phyloP scores from a whole-genome alignment of 202 grass and related monocot species.

The Cymbopogon flexuosus region DNA sequence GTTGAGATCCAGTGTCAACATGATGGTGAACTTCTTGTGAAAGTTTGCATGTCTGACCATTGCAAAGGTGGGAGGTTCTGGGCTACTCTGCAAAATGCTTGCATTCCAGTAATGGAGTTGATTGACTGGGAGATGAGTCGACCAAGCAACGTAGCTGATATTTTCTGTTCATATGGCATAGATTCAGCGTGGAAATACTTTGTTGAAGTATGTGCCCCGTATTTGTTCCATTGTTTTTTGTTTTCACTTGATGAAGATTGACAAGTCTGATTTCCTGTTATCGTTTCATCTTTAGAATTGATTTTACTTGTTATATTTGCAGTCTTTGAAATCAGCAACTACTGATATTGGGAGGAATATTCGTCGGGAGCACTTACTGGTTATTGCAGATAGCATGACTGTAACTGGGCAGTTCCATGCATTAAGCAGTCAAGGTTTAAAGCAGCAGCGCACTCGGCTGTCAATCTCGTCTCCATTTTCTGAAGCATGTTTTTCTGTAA shows the following conservation, averaged over 20 bases:
- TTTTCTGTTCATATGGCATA: slow-evolving; percentile 72
- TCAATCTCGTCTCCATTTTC: slow-evolving; percentile 78
- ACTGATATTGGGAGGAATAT: slow-evolving; percentile 65
- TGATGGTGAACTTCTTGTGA: slow-evolving; percentile 57
- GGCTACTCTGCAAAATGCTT: slow-evolving; percentile 66
- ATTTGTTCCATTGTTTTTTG: slow-evolving; percentile 18
- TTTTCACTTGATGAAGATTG: slow-evolving; percentile 32
- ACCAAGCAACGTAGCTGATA: slow-evolving; percentile 53
- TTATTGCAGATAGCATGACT: slow-evolving; percentile 67
- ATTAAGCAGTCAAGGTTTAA: slow-evolving; percentile 70
- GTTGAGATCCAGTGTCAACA: slow-evolving; percentile 62
- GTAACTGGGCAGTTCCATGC: slow-evolving; percentile 74
- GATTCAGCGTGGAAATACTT: slow-evolving; percentile 79
- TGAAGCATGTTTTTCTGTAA: slow-evolving; percentile 93
- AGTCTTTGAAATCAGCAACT: slow-evolving; percentile 76
- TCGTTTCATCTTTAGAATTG: slow-evolving; percentile 29
- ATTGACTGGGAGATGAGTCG: slow-evolving; percentile 80
- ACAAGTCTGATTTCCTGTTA: not conserved
- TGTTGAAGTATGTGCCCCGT: slow-evolving; percentile 50
- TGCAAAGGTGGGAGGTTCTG: slow-evolving; percentile 61
- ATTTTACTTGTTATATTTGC: slow-evolving; percentile 33
- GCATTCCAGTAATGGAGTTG: slow-evolving; percentile 67
- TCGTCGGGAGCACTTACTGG: slow-evolving; percentile 54
- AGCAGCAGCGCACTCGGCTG: slow-evolving; percentile 50
- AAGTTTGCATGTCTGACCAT: slow-evolving; percentile 69